Evolutionary conservation across 1,284 basidiomycete species (phyloP), one percentile per base, ranked within the genome.

Genomic region (Cutaneotrichosporon sp.): DNA sequence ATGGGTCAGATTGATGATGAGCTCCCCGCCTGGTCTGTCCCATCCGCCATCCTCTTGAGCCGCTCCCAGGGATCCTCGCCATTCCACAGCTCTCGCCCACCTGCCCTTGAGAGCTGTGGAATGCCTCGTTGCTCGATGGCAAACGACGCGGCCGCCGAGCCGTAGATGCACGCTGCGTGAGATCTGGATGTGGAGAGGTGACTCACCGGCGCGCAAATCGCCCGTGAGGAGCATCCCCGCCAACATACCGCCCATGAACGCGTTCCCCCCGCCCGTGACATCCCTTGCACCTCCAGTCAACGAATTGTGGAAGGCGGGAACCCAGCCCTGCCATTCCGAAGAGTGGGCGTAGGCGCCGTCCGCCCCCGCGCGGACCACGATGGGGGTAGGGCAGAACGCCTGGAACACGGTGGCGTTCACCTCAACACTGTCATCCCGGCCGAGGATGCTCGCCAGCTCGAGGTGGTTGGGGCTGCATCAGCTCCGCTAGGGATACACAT

Each of bases 261-360:
- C 85, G 78, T 95, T 95, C 11, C 92, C 92, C 6, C 91, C 92
- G 47, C 91, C 91, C 55, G 93, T 95, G 13, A 92, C 89, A 76
- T 95, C 92, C 58, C 8, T 36, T 36, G 3, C 20, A 13, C 11
- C 79, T 81, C 87, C 90, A 93, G n/a, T n/a, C n/a, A n/a, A n/a
- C n/a, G n/a, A n/a, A n/a, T n/a, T n/a, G n/a, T n/a, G n/a, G 72
- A 84, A 95, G 2, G 93, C 89, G 4, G 87, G 85, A 9, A 92
- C 77, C 93, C 93, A 95, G 49, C 77, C 77, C 10, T 57, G 63
- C 77, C 77, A 78, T 0, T 55, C 31, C 1, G 42, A 7, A 3
- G 72, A 67, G 20, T 74, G 59, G 3, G 89, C 82, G 74, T 87
- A 95, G 7, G 88, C 87, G 0, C 93, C 93, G 65, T 89, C 74